Conservation (phyloP, 2,329 filamentous ascomycete genomes). For the Neonectria neomacrospora region DNA sequence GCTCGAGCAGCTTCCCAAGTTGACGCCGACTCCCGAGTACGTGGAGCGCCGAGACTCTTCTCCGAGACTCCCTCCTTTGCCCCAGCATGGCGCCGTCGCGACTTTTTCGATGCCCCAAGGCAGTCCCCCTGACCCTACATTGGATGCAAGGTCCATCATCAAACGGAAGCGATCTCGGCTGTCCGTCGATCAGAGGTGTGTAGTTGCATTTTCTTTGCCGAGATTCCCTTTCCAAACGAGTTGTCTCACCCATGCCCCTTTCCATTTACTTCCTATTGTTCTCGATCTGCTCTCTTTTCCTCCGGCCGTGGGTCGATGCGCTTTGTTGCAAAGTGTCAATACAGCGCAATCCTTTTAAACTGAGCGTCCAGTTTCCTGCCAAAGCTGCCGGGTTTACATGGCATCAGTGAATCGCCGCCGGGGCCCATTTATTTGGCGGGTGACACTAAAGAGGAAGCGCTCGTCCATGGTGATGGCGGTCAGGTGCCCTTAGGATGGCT, state of each 20-base stretch:
- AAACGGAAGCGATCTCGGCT: conserved; percentile 38
- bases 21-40: conserved; percentile 30
- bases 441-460: background rate
- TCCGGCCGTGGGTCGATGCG: background rate
- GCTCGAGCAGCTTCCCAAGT: conserved; percentile 43
- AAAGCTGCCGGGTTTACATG: background rate
- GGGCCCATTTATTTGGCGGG: background rate
- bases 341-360: background rate
- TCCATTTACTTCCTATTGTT: background rate
- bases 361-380: background rate
- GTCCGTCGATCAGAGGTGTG: conserved; percentile 41
- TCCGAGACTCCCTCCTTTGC: conserved; percentile 25
- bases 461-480: background rate
- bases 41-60: conserved; percentile 19
- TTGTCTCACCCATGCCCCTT: background rate
- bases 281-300: background rate
- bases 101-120: conserved; percentile 16
- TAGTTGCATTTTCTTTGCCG: conserved; percentile 6
- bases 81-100: conserved; percentile 15
- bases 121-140: conserved; percentile 30
- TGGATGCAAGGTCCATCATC: conserved; percentile 33
- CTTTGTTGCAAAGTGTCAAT: background rate
- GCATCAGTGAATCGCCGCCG: background rate
- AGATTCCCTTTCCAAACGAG: background rate
- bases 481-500: conserved; percentile 3